Percentiles rank a stretch among this genome's conserved stretches.
These are phyloP conservation scores for Amaranthus cruentus DNA, from an alignment of 148 eudicot genomes.

Conservation along the genomic window DNA sequence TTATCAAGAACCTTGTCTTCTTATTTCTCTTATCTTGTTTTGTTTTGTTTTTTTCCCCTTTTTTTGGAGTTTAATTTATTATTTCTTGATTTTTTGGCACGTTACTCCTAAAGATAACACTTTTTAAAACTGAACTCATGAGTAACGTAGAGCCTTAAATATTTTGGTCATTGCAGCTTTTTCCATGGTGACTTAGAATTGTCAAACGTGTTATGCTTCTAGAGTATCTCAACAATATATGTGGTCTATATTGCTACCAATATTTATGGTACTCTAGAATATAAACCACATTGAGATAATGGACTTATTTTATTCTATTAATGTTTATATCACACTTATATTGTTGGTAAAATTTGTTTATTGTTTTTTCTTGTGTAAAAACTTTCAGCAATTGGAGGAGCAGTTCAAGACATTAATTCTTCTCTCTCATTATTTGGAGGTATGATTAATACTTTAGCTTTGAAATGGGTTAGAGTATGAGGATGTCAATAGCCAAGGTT, in stretches of 20 bases:
- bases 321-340: neutral
- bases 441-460: conserved; percentile 26
- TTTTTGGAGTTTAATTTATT: no score
- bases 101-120: no score
- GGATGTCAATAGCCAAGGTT: neutral
- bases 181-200: neutral
- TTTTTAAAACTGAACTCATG: no score
- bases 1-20: no score
- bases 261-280: neutral
- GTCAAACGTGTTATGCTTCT: neutral
- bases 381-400: conserved; percentile 89
- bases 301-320: neutral
- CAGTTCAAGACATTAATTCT: conserved; percentile 88
- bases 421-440: conserved; percentile 97
- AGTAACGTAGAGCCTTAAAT: no score
- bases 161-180: neutral
- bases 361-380: neutral
- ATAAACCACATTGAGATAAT: neutral
- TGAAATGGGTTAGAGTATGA: neutral
- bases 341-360: neutral
- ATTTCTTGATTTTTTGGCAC: no score
- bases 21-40: no score
- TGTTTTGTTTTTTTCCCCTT: no score
- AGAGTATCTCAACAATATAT: neutral
- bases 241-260: neutral